These are phyloP conservation scores for Saccharata proteae DNA, from an alignment of 2,329 filamentous ascomycete genomes.

Conservation along the genomic window DNA sequence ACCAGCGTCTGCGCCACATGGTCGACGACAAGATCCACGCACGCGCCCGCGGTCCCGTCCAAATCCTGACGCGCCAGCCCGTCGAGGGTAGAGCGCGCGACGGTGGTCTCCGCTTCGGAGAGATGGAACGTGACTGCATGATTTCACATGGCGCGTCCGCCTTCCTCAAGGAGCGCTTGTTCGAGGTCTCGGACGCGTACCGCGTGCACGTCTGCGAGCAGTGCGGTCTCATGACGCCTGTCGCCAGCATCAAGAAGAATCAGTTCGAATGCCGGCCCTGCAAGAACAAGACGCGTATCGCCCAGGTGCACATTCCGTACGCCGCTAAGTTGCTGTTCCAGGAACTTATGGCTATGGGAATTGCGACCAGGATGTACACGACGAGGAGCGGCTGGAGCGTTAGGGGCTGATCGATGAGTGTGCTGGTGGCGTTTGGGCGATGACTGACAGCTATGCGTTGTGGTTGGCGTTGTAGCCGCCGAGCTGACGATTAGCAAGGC, in stretches of 20 bases:
- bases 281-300: slow-evolving; percentile 98
- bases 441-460: too few species aligned
- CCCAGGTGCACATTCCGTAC: slow-evolving; percentile 94
- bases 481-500: too few species aligned
- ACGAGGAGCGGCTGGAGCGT: slow-evolving; percentile 65
- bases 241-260: slow-evolving; percentile 90
- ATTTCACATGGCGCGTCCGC: slow-evolving; percentile 97
- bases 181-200: slow-evolving; percentile 97
- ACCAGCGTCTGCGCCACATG: slow-evolving; percentile 97
- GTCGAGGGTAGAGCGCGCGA: slow-evolving; percentile 97
- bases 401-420: too few species aligned
- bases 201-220: slow-evolving; percentile 97
- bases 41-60: slow-evolving; percentile 88
- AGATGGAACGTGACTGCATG: slow-evolving; percentile 99
- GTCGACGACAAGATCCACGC: slow-evolving; percentile 99
- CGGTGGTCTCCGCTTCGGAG: slow-evolving; percentile 96
- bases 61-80: slow-evolving; percentile 93
- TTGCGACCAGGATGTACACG: slow-evolving; percentile 94
- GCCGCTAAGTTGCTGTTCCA: slow-evolving; percentile 97
- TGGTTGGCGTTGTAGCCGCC: too few species aligned
- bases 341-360: slow-evolving; percentile 96
- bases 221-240: slow-evolving; percentile 96
- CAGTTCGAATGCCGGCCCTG: slow-evolving; percentile 94
- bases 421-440: too few species aligned
- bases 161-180: slow-evolving; percentile 93